Conservation (phyloP, 73 alveolate species). For the Paramecium primaurelia region DNA sequence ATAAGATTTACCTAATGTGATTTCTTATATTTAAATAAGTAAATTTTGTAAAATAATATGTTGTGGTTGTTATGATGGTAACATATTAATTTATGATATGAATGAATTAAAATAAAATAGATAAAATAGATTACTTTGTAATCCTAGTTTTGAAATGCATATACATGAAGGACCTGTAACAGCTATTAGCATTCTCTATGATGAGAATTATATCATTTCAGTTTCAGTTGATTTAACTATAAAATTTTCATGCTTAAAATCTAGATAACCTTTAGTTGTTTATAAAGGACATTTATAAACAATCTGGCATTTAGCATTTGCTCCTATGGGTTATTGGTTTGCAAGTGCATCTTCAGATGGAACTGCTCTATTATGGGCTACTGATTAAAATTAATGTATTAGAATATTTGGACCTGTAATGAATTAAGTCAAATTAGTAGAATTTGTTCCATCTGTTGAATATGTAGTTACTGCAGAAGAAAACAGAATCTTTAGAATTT, state of each 20-base stretch:
- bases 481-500: background rate
- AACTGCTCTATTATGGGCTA: constrained; percentile 30
- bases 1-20: background rate
- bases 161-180: constrained; percentile 33
- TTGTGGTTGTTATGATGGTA: constrained; percentile 35
- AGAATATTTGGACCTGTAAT: background rate
- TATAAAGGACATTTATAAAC: constrained; percentile 26
- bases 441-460: constrained; percentile 37
- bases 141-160: constrained; percentile 14
- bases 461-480: constrained; percentile 35
- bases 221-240: constrained; percentile 10
- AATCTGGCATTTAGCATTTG: constrained; percentile 29
- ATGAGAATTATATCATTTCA: constrained; percentile 15
- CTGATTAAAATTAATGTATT: constrained; percentile 7
- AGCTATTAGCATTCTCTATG: background rate
- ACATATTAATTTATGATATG: background rate
- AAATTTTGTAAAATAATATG: constrained; percentile 1
- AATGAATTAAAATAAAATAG: background rate
- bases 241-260: constrained; percentile 6
- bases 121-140: background rate
- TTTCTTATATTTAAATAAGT: background rate
- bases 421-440: constrained; percentile 9
- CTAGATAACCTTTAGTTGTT: constrained; percentile 9
- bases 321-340: constrained; percentile 22
- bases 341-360: constrained; percentile 39